phyloP scores from a whole-genome alignment of 805 yeast species.

The Nakazawaea siamensis region DNA sequence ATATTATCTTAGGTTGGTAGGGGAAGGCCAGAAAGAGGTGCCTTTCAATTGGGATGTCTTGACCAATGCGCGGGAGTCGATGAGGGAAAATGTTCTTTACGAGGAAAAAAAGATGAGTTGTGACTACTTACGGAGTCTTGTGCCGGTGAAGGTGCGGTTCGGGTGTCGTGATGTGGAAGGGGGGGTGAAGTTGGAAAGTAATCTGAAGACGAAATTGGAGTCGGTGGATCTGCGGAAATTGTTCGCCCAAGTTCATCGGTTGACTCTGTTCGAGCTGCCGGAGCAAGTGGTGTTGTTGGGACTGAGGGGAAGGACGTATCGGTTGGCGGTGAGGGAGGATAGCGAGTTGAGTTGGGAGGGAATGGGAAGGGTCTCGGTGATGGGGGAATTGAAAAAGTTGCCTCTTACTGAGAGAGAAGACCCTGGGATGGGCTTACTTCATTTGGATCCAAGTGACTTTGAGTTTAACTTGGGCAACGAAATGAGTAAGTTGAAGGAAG shows the following conservation, averaged over 20 bases:
- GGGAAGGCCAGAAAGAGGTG: background rate
- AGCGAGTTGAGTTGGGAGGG: background rate
- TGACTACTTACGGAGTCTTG: background rate
- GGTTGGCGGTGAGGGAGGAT: no score
- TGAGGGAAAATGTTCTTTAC: constrained; percentile 2
- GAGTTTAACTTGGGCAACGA: background rate
- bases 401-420: background rate
- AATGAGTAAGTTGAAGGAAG: background rate
- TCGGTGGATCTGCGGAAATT: no score
- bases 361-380: background rate
- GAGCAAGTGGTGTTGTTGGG: background rate
- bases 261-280: no score
- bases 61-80: background rate
- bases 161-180: no score
- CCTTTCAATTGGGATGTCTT: constrained; percentile 11
- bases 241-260: no score
- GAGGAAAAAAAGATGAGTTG: background rate
- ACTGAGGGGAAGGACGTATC: no score
- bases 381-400: background rate
- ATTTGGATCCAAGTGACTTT: background rate
- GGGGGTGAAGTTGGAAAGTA: no score
- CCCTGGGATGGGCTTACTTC: no score
- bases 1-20: no score
- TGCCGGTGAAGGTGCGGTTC: no score
- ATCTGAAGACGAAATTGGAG: no score